Base-by-base conservation (phyloP, 148 eudicot species). In the Cornus florida region DNA sequence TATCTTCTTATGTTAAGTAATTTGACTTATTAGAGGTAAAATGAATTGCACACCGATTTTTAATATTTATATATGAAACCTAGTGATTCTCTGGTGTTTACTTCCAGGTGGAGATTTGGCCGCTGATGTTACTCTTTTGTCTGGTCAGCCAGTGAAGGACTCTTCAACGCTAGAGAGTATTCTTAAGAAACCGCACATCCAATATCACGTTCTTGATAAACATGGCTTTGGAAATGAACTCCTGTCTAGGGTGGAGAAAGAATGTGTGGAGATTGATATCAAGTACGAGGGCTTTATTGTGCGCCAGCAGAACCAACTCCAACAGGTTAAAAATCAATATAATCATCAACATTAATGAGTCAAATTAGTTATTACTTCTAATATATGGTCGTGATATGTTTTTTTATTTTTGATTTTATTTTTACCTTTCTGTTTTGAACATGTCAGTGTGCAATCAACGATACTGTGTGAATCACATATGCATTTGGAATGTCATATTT, bases 231-330 rank as follows among this genome's bases (percentile, higher is more conserved):
- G 99, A 65, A 89, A 86, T 77, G 77, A 82, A 69, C 77, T 82
- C 75, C 85, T 97, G 67, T 84, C 95, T 74, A 90, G 87, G 82
- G 84, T 88, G 86, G 99, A 97, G 86, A 97, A 97, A 85, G 91
- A 91, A 80, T 93, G 99, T 70, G 88, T 97, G 39, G 99, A 94
- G 86, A 86, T 94, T 76, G 98, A 97, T 86, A 97, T 97, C 73
- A 97, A 97, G 80, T 97, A 97, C 41, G 98, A 94, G 86, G 99
- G 99, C 77, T 96, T 96, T 81, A 96, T 96, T 77, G 60, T 85
- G 68, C 92, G 99, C 78, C 98, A 97, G 86, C 90, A 90, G 80
- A 91, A 39, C 86, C 99, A 94, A 79, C 90, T 97, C 39, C 90
- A 88, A 73, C 97, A 94, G 97, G 99, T 97, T 64, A 64, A 20